phyloP scores from a whole-genome alignment of 257 asterid genomes.

The Solanum sitiens region DNA sequence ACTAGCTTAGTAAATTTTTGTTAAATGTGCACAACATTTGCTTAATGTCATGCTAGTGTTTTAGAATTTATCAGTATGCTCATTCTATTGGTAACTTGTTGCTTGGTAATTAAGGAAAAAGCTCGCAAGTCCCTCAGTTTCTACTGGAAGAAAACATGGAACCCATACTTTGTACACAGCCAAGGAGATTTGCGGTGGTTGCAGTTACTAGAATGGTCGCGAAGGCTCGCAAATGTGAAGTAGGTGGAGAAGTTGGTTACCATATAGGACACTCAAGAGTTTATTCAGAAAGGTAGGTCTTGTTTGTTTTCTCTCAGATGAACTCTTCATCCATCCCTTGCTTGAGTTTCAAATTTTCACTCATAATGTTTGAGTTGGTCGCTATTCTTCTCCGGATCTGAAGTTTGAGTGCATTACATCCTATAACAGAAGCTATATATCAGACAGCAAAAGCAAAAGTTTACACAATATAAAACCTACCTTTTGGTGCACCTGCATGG shows the following conservation, averaged over 20 bases:
- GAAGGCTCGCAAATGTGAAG: conserved; percentile 70
- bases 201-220: conserved; percentile 97
- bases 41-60: neutral
- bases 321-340: neutral
- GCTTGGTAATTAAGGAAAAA: conserved; percentile 50
- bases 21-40: neutral
- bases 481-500: neutral
- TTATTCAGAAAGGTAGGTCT: conserved; percentile 55
- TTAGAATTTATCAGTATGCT: neutral
- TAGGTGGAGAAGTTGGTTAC: conserved; percentile 92
- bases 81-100: conserved; percentile 1
- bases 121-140: conserved; percentile 97
- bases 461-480: neutral
- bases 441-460: neutral
- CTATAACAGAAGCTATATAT: neutral
- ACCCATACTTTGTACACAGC: conserved; percentile 91
- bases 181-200: conserved; percentile 97
- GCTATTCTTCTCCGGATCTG: neutral
- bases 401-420: neutral
- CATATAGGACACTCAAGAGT: conserved; percentile 93
- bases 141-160: conserved; percentile 64
- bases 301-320: neutral
- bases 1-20: neutral
- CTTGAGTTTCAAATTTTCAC: neutral
- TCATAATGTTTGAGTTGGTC: neutral